A percentile compares a stretch with the other conserved stretches of the same genome.
phyloP scores from a whole-genome alignment of 2,329 filamentous ascomycete genomes.

The Penicillium digitatum region DNA sequence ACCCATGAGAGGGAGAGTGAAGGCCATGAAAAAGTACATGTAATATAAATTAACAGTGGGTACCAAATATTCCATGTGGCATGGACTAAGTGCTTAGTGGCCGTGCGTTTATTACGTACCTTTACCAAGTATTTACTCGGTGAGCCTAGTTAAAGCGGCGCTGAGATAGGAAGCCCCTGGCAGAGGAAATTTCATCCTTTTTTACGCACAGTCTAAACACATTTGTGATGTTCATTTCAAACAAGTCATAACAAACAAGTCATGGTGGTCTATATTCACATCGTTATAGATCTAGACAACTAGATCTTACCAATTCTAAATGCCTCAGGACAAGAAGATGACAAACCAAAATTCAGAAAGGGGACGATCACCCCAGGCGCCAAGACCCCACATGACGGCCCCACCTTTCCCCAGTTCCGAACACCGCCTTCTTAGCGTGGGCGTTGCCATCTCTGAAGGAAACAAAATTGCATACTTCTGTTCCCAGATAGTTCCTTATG shows the following conservation, averaged over 20 bases:
- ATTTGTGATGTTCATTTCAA: background rate
- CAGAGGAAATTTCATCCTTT: background rate
- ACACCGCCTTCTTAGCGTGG: conserved; percentile 23
- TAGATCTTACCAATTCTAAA: background rate
- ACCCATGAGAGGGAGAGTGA: too few relatives aligned
- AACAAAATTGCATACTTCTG: background rate
- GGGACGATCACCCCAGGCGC: conserved; percentile 3
- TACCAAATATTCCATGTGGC: too few relatives aligned
- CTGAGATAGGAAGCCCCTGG: background rate
- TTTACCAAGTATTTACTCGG: background rate
- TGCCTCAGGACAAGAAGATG: background rate
- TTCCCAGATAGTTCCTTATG: background rate
- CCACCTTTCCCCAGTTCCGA: conserved; percentile 24
- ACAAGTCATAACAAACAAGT: background rate
- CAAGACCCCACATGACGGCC: conserved; percentile 14
- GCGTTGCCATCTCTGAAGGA: background rate
- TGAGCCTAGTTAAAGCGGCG: background rate
- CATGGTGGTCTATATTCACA: background rate
- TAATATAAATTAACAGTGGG: too few relatives aligned
- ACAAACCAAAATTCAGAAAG: background rate
- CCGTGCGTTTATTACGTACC: background rate
- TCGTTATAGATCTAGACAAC: background rate
- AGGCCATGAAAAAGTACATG: too few relatives aligned
- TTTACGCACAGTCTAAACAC: too few relatives aligned
- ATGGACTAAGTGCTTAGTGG: too few relatives aligned